Evolutionary conservation across 371 early-diverging fungal species (phyloP).

Genomic region (Fennellomyces sp.): DNA sequence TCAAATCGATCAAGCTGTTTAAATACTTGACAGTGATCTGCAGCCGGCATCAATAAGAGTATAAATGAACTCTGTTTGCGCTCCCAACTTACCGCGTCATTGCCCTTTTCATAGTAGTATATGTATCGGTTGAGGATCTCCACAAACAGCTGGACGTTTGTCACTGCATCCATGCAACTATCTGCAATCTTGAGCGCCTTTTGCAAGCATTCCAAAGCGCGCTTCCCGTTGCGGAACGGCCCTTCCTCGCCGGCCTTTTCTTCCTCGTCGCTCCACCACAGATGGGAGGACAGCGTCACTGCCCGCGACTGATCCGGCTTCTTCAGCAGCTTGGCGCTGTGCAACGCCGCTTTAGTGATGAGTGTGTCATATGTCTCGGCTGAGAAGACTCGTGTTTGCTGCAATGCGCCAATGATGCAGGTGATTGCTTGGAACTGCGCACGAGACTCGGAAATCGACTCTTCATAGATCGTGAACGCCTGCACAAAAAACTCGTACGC

Average conservation of each 20-base stretch:
- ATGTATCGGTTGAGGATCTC: conserved; percentile 91
- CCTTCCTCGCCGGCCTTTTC: conserved; percentile 31
- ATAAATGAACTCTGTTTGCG: neutral
- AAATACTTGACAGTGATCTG: conserved; percentile 82
- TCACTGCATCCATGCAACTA: conserved; percentile 85
- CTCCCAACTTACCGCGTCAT: conserved; percentile 60
- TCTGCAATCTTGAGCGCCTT: conserved; percentile 93
- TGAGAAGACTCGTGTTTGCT: conserved; percentile 75
- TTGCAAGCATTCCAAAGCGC: conserved; percentile 86
- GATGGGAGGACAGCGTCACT: conserved; percentile 77
- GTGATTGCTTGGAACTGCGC: conserved; percentile 86
- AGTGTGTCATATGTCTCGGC: conserved; percentile 90
- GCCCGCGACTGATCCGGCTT: conserved; percentile 93
- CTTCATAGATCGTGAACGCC: conserved; percentile 94
- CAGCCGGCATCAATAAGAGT: neutral
- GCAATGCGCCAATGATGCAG: conserved; percentile 81
- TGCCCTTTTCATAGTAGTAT: conserved; percentile 86
- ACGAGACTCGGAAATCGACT: conserved; percentile 85
- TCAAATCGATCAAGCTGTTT: conserved; percentile 88
- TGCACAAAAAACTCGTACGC: conserved; percentile 93
- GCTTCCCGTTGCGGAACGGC: conserved; percentile 77
- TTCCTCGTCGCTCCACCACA: conserved; percentile 82
- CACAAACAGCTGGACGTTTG: conserved; percentile 87
- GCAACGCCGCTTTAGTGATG: conserved; percentile 84
- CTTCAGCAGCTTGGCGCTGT: conserved; percentile 85